These are phyloP conservation scores for Plasmodium reichenowi DNA, from an alignment of 169 alveolate species.

Conservation along the genomic window DNA sequence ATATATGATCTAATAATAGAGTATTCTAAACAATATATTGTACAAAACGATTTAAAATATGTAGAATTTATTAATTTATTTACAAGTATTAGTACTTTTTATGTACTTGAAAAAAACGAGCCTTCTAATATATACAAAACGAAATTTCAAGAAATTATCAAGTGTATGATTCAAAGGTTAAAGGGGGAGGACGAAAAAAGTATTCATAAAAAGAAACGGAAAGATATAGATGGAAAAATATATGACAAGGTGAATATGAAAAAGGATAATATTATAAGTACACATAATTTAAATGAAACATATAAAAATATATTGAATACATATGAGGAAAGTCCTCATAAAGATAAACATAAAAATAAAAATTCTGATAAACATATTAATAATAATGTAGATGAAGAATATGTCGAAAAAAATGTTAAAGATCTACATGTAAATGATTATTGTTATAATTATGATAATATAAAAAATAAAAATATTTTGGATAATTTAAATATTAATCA, in stretches of 20 bases:
- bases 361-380: too few relatives aligned
- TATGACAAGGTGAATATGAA: too few relatives aligned
- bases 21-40: slow-evolving; percentile 7
- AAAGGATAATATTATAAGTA: not conserved
- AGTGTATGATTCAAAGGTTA: not conserved
- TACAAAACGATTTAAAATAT: slow-evolving; percentile 13
- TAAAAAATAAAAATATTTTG: slow-evolving; percentile 18
- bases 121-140: too few relatives aligned
- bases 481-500: slow-evolving; percentile 47
- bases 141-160: not conserved
- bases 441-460: slow-evolving; percentile 3
- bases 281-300: too few relatives aligned
- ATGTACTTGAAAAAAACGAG: slow-evolving; percentile 23
- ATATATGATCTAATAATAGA: slow-evolving; percentile 17
- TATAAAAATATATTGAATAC: too few relatives aligned
- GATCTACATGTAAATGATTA: not conserved
- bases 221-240: not conserved
- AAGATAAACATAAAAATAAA: too few relatives aligned
- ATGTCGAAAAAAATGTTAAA: too few relatives aligned
- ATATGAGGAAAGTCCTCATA: too few relatives aligned
- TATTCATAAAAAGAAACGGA: not conserved
- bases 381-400: too few relatives aligned
- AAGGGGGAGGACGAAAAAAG: not conserved
- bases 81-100: slow-evolving; percentile 48
- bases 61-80: slow-evolving; percentile 64